Percentiles rank a stretch among this genome's conserved stretches.
Conservation (phyloP, 1,284 basidiomycete genomes). For the Coniferiporia weirii region DNA sequence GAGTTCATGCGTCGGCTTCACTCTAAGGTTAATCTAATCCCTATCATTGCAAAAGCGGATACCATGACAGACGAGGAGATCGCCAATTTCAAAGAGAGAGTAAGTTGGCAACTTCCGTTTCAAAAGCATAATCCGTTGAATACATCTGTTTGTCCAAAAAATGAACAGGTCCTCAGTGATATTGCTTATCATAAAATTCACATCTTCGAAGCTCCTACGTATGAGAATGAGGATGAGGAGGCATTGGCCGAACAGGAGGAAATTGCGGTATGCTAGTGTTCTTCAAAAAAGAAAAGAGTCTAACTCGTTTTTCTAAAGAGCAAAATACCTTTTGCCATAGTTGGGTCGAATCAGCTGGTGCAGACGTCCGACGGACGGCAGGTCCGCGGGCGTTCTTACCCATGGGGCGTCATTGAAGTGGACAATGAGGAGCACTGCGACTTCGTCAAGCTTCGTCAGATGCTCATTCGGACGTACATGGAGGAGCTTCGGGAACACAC, state of each 20-base stretch:
- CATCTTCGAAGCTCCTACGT: slow-evolving; percentile 93
- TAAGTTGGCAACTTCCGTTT: slow-evolving; percentile 32
- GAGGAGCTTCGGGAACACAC: slow-evolving; percentile 95
- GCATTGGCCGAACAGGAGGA: slow-evolving; percentile 93
- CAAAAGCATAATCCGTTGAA: background rate
- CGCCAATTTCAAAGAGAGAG: slow-evolving; percentile 84
- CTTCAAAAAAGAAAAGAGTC: background rate
- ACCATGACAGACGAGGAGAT: slow-evolving; percentile 96
- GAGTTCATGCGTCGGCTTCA: slow-evolving; percentile 97
- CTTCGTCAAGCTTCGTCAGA: slow-evolving; percentile 96
- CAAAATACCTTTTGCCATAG: slow-evolving; percentile 97
- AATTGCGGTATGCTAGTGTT: slow-evolving; percentile 55
- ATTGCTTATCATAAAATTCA: slow-evolving; percentile 91
- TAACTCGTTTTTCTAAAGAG: slow-evolving; percentile 34
- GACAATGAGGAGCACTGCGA: slow-evolving; percentile 98
- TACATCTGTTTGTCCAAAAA: background rate
- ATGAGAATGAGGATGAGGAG: slow-evolving; percentile 97
- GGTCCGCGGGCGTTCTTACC: slow-evolving; percentile 90
- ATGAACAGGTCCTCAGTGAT: slow-evolving; percentile 75
- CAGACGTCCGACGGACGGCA: slow-evolving; percentile 78
- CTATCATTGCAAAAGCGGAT: slow-evolving; percentile 94
- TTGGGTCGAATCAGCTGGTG: slow-evolving; percentile 85
- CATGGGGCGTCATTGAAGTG: slow-evolving; percentile 97
- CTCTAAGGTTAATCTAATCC: slow-evolving; percentile 95
- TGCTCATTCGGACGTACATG: slow-evolving; percentile 98